Evolutionary conservation across 176 grass and related monocot species (phyloP), one percentile per base, ranked within the genome.

Genomic region (Dactylis glomerata): DNA sequence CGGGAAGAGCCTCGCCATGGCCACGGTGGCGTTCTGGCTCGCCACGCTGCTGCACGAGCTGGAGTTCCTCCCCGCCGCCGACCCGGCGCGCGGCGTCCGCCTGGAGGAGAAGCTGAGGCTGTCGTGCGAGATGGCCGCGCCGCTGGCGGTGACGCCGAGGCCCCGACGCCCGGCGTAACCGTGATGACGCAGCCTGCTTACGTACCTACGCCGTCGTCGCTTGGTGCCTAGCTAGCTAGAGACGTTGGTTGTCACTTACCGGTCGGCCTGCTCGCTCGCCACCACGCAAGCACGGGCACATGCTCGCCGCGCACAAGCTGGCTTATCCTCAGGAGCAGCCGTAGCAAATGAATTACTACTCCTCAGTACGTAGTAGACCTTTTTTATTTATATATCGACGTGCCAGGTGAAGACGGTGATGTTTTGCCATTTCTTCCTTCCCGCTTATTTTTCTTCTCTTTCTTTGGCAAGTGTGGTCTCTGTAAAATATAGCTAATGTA

Each of bases 51-150:
- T 92, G 51, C 96, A 95, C 32, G 91, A 98, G 85, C 90, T 95
- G 58, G 40, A 90, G 34, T 88, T 88, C 38, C 75, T 82, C 19
- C 82, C 82, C 0, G 19, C 91, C 0, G 15, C 73, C 0, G 61
- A 86, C 46, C 41, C 37, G 17, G n/a, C 72, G 0, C 32, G 62
- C 37, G 59, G 5, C 8, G 87, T 95, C 45, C 23, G 90, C 38
- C 75, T 98, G 28, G 88, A 83, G 0, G 96, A 98, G 91, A 81
- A 92, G 69, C 82, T 98, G 15, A 90, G 86, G 84, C 86, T 98
- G 36, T 98, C 96, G 3, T 98, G 96, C 67, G 96, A 95, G 91
- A 95, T 98, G 93, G 89, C 91, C 0, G 11, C 37, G 15, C 96
- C 93, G 37, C 77, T 98, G 44, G 83, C 24, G 5, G 93, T 93